Evolutionary conservation across 177 flowering plant species (phyloP).

Genomic region (Vitis hybrid): DNA sequence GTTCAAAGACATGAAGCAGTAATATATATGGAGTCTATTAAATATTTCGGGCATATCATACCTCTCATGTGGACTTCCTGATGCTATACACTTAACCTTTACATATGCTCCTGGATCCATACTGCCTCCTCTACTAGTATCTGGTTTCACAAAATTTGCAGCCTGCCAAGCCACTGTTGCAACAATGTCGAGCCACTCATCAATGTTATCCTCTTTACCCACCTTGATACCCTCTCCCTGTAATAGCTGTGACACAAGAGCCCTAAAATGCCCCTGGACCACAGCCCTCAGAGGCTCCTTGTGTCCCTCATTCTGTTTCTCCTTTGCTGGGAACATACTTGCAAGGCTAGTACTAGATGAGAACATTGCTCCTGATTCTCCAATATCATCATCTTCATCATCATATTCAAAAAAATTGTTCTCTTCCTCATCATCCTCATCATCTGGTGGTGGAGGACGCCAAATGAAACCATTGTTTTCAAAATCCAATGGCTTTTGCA

Average conservation of each 20-base stretch:
- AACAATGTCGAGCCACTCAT: constrained; percentile 79
- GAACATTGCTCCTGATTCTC: constrained; percentile 50
- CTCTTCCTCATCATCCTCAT: constrained; percentile 68
- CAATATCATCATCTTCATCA: constrained; percentile 87
- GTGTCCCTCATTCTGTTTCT: constrained; percentile 47
- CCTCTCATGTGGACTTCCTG: constrained; percentile 86
- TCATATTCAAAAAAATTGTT: constrained; percentile 63
- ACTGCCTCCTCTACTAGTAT: constrained; percentile 93
- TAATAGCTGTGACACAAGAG: constrained; percentile 90
- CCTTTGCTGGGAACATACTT: constrained; percentile 43
- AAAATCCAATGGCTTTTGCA: constrained; percentile 68
- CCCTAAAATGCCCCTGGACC: constrained; percentile 86
- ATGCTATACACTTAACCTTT: constrained; percentile 85
- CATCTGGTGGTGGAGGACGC: constrained; percentile 91
- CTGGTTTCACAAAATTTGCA: constrained; percentile 90
- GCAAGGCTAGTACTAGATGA: constrained; percentile 51
- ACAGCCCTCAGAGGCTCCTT: constrained; percentile 67
- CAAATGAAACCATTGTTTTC: constrained; percentile 80
- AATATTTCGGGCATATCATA: constrained; percentile 16
- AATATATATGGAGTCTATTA: not conserved
- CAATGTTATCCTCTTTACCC: constrained; percentile 35
- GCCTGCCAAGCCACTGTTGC: constrained; percentile 90
- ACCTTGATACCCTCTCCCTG: constrained; percentile 62
- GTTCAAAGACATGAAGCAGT: not conserved
- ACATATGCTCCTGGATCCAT: constrained; percentile 99